A percentile compares a stretch with the other conserved stretches of the same genome.
Evolutionary conservation across 2,329 filamentous ascomycete genomes (phyloP).

Genomic region (Beauveria sp.): DNA sequence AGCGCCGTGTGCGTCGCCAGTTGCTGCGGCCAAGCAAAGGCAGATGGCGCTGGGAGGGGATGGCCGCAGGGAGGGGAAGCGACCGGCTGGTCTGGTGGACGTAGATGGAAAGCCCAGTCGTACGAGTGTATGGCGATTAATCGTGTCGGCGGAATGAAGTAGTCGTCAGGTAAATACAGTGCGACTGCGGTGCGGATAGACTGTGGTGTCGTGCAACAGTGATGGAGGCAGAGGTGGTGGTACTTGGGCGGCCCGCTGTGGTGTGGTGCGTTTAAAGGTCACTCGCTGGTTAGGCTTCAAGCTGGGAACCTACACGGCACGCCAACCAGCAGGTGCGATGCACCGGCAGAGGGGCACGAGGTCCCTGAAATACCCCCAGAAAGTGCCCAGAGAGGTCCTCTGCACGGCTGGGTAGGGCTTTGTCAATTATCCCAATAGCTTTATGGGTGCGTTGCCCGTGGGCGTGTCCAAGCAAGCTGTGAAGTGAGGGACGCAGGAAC

Average conservation of each 20-base stretch:
- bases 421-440: background rate
- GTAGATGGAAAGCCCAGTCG: background rate
- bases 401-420: background rate
- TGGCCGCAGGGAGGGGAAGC: background rate
- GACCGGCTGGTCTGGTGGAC: background rate
- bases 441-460: background rate
- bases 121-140: background rate
- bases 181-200: background rate
- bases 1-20: conserved; percentile 15
- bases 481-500: background rate
- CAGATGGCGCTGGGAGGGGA: background rate
- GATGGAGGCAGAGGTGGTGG: background rate
- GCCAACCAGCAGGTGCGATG: background rate
- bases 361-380: background rate
- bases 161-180: background rate
- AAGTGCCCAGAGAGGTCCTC: background rate
- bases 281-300: background rate
- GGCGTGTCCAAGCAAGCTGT: background rate
- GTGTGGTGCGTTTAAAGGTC: background rate
- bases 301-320: background rate
- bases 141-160: background rate
- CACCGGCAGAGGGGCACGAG: background rate
- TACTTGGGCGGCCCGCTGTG: background rate
- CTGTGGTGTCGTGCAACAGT: background rate
- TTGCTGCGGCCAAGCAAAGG: conserved; percentile 15